Percentiles rank a stretch among this genome's conserved stretches.
Conservation (phyloP, 176 grass and related monocot species). For the Oryza meridionalis region DNA sequence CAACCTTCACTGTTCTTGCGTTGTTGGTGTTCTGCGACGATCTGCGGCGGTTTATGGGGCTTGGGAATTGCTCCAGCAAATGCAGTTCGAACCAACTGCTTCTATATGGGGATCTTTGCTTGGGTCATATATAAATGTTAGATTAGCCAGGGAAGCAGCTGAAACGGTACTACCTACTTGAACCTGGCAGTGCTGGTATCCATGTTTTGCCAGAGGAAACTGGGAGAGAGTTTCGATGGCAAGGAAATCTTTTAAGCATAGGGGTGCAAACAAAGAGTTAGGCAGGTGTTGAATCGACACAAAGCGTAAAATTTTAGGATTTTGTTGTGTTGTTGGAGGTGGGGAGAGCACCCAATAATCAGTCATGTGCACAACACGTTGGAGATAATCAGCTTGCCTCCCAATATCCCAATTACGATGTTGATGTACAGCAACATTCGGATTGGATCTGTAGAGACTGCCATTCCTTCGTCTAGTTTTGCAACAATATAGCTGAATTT, state of each 20-base stretch:
- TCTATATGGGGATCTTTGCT: slow-evolving; percentile 48
- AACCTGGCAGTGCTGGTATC: slow-evolving; percentile 37
- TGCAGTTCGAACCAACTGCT: slow-evolving; percentile 31
- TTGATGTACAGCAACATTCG: slow-evolving; percentile 38
- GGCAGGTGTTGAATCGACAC: slow-evolving; percentile 41
- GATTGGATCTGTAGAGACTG: slow-evolving; percentile 38
- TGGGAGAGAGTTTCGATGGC: slow-evolving; percentile 32
- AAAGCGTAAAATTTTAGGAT: slow-evolving; percentile 36
- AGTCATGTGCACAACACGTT: slow-evolving; percentile 27
- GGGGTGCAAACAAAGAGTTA: slow-evolving; percentile 32
- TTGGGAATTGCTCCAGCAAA: slow-evolving; percentile 47
- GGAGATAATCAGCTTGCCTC: slow-evolving; percentile 29
- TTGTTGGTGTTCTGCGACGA: slow-evolving; percentile 55
- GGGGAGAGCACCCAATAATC: slow-evolving; percentile 25
- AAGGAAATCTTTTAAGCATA: slow-evolving; percentile 42
- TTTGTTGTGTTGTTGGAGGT: slow-evolving; percentile 33
- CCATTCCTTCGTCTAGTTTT: slow-evolving; percentile 38
- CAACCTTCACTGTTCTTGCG: slow-evolving; percentile 56
- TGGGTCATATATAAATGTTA: slow-evolving; percentile 29
- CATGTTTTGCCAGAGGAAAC: slow-evolving; percentile 38
- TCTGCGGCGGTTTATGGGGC: slow-evolving; percentile 49
- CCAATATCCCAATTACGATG: slow-evolving; percentile 30
- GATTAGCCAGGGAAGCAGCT: slow-evolving; percentile 25
- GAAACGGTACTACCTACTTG: slow-evolving; percentile 38
- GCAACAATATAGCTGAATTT: slow-evolving; percentile 34